Conservation (phyloP, 2,329 filamentous ascomycete species). For the Macroventuria anomochaeta region DNA sequence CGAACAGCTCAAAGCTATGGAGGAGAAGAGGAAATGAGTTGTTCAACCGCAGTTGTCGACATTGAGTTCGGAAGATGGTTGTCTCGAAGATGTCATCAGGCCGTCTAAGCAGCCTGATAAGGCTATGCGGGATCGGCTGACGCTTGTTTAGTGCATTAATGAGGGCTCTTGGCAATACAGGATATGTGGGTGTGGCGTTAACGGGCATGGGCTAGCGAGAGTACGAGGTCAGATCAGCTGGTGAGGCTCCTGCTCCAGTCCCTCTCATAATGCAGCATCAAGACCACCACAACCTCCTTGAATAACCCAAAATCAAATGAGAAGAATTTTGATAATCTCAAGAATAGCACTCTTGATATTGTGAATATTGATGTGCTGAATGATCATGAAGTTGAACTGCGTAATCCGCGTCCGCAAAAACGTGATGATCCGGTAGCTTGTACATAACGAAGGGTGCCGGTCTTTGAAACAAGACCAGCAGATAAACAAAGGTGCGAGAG, state of each 20-base stretch:
- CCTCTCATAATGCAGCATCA: no score
- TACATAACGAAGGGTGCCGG: background rate
- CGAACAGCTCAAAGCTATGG: background rate
- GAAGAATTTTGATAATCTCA: no score
- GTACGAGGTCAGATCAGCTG: background rate
- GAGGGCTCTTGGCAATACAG: slow-evolving; percentile 5
- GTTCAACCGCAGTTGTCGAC: background rate
- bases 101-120: background rate
- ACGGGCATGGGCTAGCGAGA: slow-evolving; percentile 7
- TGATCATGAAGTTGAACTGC: background rate
- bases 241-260: background rate
- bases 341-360: no score
- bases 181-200: slow-evolving; percentile 1
- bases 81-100: slow-evolving; percentile 1
- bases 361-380: no score
- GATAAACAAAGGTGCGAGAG: background rate
- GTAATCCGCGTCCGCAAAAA: background rate
- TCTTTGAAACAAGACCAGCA: no score
- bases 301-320: no score
- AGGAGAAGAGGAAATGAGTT: background rate
- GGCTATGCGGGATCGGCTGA: slow-evolving; percentile 1
- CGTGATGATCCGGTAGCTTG: background rate
- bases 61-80: background rate
- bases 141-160: background rate
- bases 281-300: no score